Percentiles rank a stretch among this genome's conserved stretches.
These are phyloP conservation scores for Nepenthes alata DNA, from an alignment of 179 eudicot genomes.

Conservation along the genomic window DNA sequence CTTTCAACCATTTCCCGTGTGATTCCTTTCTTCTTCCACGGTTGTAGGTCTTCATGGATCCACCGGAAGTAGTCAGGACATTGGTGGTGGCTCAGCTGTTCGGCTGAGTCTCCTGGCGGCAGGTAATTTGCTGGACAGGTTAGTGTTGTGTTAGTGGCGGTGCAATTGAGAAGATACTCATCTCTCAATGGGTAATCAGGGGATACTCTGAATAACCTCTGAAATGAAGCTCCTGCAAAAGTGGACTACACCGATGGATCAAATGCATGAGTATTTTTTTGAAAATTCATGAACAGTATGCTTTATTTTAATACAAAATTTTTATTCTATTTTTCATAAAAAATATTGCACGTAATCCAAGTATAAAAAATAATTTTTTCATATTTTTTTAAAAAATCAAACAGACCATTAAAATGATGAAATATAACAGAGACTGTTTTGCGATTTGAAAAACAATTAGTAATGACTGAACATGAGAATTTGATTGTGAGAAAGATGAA, in stretches of 20 bases:
- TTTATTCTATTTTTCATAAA: no score
- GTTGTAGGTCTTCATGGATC: constrained; percentile 41
- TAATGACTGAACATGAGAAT: no score
- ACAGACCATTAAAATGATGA: neutral
- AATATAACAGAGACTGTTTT: neutral
- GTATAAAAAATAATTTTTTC: no score
- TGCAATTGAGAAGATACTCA: neutral
- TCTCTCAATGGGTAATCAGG: neutral
- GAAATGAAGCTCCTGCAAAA: no score
- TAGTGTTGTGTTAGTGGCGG: neutral
- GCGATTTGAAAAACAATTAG: no score
- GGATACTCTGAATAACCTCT: neutral
- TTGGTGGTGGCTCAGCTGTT: neutral
- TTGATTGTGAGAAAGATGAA: constrained; percentile 3
- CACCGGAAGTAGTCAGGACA: constrained; percentile 45
- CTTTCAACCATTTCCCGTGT: constrained; percentile 24
- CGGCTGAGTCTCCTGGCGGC: neutral
- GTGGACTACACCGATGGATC: no score
- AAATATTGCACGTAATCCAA: no score
- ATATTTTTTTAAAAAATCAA: no score
- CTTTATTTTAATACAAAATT: neutral
- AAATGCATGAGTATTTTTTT: no score
- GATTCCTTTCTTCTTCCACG: constrained; percentile 41
- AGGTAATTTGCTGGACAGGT: constrained; percentile 1
- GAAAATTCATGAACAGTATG: neutral